phyloP scores from a whole-genome alignment of 2,329 filamentous ascomycete genomes.

The Aspergillus terreus region DNA sequence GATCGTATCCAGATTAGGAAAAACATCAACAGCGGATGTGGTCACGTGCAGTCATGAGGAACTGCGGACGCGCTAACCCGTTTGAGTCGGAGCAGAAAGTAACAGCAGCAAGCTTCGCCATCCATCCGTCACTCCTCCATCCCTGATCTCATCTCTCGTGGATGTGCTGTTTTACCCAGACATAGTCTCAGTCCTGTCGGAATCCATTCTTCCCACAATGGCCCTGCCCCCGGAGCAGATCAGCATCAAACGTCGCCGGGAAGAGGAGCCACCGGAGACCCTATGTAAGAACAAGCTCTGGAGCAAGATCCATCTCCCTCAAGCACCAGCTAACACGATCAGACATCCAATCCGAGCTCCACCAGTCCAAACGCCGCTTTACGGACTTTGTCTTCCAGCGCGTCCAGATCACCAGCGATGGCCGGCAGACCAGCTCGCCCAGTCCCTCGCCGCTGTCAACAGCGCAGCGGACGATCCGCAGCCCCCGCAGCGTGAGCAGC shows the following conservation, averaged over 20 bases:
- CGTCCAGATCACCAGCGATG: constrained; percentile 27
- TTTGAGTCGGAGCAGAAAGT: neutral
- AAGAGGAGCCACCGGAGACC: constrained; percentile 55
- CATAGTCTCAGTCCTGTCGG: neutral
- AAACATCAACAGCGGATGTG: neutral
- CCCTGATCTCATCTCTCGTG: neutral
- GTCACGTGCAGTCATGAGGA: neutral
- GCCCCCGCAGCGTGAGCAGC: constrained; percentile 34
- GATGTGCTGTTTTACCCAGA: neutral
- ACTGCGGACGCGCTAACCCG: neutral
- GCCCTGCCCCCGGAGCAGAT: constrained; percentile 48
- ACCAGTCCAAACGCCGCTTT: constrained; percentile 46
- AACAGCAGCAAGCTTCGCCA: neutral
- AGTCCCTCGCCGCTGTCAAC: constrained; percentile 16
- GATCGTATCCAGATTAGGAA: neutral
- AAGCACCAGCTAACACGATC: constrained; percentile 5
- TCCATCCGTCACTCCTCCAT: neutral
- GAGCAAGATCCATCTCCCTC: too few species aligned
- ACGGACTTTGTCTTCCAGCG: constrained; percentile 47
- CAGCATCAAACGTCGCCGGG: constrained; percentile 54
- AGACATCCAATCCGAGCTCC: constrained; percentile 45
- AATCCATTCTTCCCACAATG: constrained; percentile 28
- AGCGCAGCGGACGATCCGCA: constrained; percentile 25
- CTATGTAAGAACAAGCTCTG: constrained; percentile 39
- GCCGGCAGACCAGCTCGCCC: constrained; percentile 4